Percentiles rank a stretch among this genome's conserved stretches.
Conservation (phyloP, 257 asterid species). For the Craterostigma plantagineum region DNA sequence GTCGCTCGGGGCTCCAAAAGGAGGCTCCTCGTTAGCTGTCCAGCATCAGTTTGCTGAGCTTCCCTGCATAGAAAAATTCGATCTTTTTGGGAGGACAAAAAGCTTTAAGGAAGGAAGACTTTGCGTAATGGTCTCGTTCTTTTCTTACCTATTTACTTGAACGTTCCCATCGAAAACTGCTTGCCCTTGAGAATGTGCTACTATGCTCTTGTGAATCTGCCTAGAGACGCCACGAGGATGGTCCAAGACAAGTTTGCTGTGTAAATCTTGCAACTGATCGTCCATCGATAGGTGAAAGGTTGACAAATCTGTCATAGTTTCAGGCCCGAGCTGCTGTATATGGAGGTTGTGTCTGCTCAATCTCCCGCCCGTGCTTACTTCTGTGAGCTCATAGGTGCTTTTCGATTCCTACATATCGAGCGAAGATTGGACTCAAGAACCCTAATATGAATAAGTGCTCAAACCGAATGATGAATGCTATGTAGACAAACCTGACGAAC, state of each 20-base stretch:
- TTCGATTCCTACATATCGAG: slow-evolving; percentile 38
- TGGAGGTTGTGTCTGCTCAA: slow-evolving; percentile 84
- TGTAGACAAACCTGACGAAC: slow-evolving; percentile 47
- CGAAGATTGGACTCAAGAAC: too few species aligned
- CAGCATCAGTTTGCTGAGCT: slow-evolving; percentile 96
- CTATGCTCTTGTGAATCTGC: slow-evolving; percentile 89
- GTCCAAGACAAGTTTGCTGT: slow-evolving; percentile 64
- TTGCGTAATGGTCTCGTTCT: too few species aligned
- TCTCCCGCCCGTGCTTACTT: slow-evolving; percentile 86
- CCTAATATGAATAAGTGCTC: slow-evolving; percentile 5
- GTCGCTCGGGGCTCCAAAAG: slow-evolving; percentile 83
- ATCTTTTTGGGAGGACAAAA: too few species aligned
- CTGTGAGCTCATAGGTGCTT: slow-evolving; percentile 51
- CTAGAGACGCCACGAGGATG: slow-evolving; percentile 76
- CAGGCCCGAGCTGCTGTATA: slow-evolving; percentile 73
- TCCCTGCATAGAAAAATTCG: slow-evolving; percentile 45
- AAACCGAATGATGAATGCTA: too few species aligned
- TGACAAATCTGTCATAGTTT: slow-evolving; percentile 62
- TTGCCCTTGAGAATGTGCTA: slow-evolving; percentile 76
- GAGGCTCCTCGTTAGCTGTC: slow-evolving; percentile 83
- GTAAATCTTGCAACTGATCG: slow-evolving; percentile 82
- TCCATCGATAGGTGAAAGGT: slow-evolving; percentile 58
- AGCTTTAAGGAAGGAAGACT: too few species aligned
- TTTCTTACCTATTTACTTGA: slow-evolving; percentile 69
- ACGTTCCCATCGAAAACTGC: slow-evolving; percentile 87